These are phyloP conservation scores for Botrytis byssoidea DNA, from an alignment of 2,329 filamentous ascomycete genomes.

Conservation along the genomic window DNA sequence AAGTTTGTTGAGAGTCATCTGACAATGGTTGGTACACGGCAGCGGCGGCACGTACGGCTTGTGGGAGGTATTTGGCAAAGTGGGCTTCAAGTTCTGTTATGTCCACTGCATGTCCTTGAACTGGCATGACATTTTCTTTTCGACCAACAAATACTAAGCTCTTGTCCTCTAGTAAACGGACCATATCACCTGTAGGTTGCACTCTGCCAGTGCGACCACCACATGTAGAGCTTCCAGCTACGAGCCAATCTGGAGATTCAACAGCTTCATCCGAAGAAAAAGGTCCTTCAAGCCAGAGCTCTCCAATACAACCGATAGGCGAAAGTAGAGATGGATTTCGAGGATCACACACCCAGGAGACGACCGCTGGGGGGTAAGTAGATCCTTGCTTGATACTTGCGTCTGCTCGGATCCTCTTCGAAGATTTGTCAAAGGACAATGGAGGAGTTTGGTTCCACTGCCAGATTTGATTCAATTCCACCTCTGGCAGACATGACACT, in stretches of 20 bases:
- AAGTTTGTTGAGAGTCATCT: constrained; percentile 6
- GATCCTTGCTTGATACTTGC: constrained; percentile 32
- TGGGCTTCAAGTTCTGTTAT: constrained; percentile 44
- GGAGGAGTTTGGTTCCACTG: constrained; percentile 43
- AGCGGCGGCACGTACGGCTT: constrained; percentile 33
- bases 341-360: constrained; percentile 39
- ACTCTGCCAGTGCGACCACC: constrained; percentile 37
- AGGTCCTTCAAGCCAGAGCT: constrained; percentile 44
- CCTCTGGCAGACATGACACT: constrained; percentile 36
- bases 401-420: constrained; percentile 29
- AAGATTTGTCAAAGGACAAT: constrained; percentile 38
- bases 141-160: constrained; percentile 58
- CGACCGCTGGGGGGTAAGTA: constrained; percentile 41
- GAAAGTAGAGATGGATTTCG: constrained; percentile 41
- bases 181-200: constrained; percentile 58
- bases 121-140: constrained; percentile 48
- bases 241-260: constrained; percentile 47
- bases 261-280: constrained; percentile 51
- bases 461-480: constrained; percentile 46
- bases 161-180: constrained; percentile 50
- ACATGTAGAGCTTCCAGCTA: constrained; percentile 38
- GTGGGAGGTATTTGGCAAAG: constrained; percentile 41
- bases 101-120: constrained; percentile 44
- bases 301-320: constrained; percentile 43
- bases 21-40: constrained; percentile 29